These are phyloP conservation scores for Boletellus sp. DNA, from an alignment of 1,284 basidiomycete species.

Conservation along the genomic window DNA sequence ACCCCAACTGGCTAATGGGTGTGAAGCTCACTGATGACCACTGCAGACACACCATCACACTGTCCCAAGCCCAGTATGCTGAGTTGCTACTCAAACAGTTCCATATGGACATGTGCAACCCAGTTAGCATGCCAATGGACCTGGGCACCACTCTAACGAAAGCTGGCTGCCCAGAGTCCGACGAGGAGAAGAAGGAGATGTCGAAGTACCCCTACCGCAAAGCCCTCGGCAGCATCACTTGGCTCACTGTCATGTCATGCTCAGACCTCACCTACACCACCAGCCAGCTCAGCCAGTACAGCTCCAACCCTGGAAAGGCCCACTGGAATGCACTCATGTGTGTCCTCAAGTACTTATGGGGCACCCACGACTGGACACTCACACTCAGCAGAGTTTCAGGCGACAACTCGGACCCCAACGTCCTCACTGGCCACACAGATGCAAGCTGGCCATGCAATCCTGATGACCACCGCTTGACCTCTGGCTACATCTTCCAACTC, in stretches of 20 bases:
- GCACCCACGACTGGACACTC: not conserved
- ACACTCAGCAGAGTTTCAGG: not conserved
- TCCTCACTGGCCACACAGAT: not conserved
- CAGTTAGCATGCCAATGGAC: not conserved
- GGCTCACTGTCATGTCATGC: not conserved
- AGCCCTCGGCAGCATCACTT: not conserved
- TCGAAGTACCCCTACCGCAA: not conserved
- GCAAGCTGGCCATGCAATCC: not conserved
- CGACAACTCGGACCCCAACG: not conserved
- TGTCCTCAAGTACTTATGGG: not conserved
- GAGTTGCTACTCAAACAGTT: not conserved
- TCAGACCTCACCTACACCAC: not conserved
- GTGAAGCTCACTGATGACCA: too few species aligned
- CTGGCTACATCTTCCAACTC: not conserved
- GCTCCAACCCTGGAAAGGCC: conserved; percentile 1
- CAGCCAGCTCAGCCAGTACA: conserved; percentile 6
- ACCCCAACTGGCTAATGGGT: too few species aligned
- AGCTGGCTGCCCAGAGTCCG: not conserved
- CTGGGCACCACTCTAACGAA: not conserved
- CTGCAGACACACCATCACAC: not conserved
- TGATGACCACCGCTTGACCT: not conserved
- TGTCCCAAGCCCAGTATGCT: conserved; percentile 3
- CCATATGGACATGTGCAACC: not conserved
- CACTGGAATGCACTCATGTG: conserved; percentile 2
- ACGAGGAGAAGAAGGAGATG: not conserved